These are phyloP conservation scores for Psilocybe azurescens DNA, from an alignment of 768 basidiomycete species.

Conservation along the genomic window DNA sequence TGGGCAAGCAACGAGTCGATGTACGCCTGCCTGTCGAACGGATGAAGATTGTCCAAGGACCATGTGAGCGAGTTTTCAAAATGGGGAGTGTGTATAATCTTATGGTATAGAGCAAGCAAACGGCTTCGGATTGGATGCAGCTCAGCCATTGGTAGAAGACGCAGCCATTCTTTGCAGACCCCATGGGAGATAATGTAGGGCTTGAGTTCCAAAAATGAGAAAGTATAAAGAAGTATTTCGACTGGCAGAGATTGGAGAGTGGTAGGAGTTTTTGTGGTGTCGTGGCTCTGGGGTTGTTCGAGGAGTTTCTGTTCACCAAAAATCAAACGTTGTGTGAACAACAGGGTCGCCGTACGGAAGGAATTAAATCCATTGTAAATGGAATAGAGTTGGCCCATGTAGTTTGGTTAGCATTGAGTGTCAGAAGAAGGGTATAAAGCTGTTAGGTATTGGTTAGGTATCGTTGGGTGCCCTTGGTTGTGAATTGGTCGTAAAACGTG, in stretches of 20 bases:
- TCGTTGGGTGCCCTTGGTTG: no score
- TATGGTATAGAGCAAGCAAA: not conserved
- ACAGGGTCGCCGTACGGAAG: no score
- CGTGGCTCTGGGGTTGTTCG: no score
- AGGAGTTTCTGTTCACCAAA: no score
- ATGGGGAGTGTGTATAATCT: not conserved
- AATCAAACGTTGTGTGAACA: no score
- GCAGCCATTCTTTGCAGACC: not conserved
- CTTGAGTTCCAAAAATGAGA: slow-evolving; percentile 8
- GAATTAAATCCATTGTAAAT: no score
- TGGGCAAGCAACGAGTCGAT: not conserved
- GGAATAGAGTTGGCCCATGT: no score
- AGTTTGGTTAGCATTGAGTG: no score
- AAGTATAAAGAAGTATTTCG: not conserved
- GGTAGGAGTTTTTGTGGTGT: not conserved
- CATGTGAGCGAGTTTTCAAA: not conserved
- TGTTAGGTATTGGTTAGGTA: no score
- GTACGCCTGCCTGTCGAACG: not conserved
- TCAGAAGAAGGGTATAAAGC: no score
- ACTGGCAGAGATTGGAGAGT: not conserved
- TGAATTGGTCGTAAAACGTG: no score
- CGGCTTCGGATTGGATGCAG: not conserved
- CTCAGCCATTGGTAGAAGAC: not conserved
- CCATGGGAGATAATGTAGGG: not conserved
- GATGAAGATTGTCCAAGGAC: not conserved